Conservation (phyloP, 2,329 filamentous ascomycete species). For the Microcera coccophila region DNA sequence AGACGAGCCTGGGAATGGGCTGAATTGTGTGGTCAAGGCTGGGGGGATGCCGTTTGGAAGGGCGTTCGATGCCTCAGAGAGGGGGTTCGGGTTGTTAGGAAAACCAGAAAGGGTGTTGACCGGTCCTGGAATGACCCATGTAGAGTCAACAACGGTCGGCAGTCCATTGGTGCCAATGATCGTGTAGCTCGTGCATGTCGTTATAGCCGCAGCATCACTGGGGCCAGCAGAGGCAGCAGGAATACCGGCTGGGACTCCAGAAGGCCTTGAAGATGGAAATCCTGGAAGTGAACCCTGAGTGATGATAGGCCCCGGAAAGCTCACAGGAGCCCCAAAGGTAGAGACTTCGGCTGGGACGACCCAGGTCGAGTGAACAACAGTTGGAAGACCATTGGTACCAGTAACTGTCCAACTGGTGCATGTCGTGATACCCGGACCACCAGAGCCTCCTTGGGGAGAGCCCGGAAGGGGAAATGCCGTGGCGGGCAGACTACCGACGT, state of each 20-base stretch:
- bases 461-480: conserved; percentile 9
- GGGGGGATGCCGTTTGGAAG: conserved; percentile 16
- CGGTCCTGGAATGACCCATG: conserved; percentile 28
- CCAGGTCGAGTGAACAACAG: conserved; percentile 28
- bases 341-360: conserved; percentile 16
- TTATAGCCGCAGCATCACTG: conserved; percentile 9
- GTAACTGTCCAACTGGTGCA: conserved; percentile 29
- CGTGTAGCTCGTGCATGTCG: conserved; percentile 25
- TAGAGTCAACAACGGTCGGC: conserved; percentile 32
- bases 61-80: conserved; percentile 14
- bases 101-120: conserved; percentile 16
- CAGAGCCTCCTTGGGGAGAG: conserved; percentile 13
- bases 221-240: conserved; percentile 6
- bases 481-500: conserved; percentile 14
- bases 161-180: conserved; percentile 20
- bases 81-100: conserved; percentile 4
- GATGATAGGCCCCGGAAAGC: conserved; percentile 5
- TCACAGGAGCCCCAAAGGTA: neutral
- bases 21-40: conserved; percentile 8
- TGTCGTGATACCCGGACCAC: conserved; percentile 16
- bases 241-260: conserved; percentile 4
- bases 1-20: conserved; percentile 5
- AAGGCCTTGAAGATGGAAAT: conserved; percentile 2
- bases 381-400: conserved; percentile 27
- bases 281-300: conserved; percentile 8